These are phyloP conservation scores for Fusarium secorum DNA, from an alignment of 2,329 filamentous ascomycete species.

Conservation along the genomic window DNA sequence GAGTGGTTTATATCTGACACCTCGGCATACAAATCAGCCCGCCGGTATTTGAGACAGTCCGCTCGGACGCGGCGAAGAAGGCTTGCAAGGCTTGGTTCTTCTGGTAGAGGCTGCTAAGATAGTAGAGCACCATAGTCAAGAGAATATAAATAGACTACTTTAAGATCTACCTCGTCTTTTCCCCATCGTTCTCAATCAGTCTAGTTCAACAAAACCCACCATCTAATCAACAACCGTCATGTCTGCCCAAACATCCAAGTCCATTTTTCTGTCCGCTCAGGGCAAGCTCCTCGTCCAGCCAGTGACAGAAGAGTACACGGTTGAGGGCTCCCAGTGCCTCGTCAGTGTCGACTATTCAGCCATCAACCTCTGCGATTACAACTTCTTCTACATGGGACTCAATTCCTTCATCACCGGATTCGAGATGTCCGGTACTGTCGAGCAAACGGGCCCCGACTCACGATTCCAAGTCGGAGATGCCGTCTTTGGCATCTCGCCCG, in stretches of 20 bases:
- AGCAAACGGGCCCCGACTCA: background rate
- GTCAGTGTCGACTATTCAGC: background rate
- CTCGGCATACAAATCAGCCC: background rate
- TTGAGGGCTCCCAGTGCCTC: background rate
- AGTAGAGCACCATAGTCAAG: background rate
- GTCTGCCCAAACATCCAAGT: background rate
- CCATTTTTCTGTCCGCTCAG: background rate
- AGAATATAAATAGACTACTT: background rate
- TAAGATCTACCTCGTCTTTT: background rate
- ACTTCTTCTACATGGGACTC: background rate
- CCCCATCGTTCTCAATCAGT: background rate
- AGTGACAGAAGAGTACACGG: background rate
- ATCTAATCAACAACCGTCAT: background rate
- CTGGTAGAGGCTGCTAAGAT: background rate
- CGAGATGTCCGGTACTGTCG: background rate
- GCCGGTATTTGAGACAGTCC: background rate
- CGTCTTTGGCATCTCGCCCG: background rate
- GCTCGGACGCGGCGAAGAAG: fast-evolving
- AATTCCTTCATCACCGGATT: background rate
- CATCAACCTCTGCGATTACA: background rate
- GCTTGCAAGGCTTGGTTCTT: background rate
- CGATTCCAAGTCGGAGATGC: background rate
- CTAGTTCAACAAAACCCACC: background rate
- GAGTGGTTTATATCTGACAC: too few species aligned
- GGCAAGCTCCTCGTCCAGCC: background rate